Evolutionary conservation across 2,329 filamentous ascomycete genomes (phyloP).

Genomic region (Hypoxylon sp.): DNA sequence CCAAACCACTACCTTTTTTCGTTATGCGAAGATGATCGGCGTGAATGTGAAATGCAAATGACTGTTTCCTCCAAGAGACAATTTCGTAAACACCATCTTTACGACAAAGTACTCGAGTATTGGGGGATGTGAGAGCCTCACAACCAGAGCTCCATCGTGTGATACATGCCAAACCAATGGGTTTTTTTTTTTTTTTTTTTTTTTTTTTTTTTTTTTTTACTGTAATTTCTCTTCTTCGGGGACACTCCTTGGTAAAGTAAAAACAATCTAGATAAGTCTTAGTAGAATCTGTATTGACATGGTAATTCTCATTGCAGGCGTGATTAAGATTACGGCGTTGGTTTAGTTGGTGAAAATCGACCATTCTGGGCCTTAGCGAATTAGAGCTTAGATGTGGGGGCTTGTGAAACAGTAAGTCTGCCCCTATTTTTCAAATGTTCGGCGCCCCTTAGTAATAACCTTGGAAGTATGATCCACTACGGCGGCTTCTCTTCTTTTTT

Average conservation of each 20-base stretch:
- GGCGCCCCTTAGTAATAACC: constrained; percentile 26
- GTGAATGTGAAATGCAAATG: constrained; percentile 13
- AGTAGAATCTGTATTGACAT: constrained; percentile 7
- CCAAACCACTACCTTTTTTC: constrained; percentile 19
- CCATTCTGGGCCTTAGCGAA: constrained; percentile 21
- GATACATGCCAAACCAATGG: constrained; percentile 18
- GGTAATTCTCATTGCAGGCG: constrained; percentile 4
- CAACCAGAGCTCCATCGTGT: not conserved
- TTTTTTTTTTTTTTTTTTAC: not conserved
- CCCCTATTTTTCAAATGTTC: constrained; percentile 35
- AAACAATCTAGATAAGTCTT: not conserved
- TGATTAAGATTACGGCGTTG: constrained; percentile 9
- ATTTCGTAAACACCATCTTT: not conserved
- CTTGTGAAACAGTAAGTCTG: constrained; percentile 33
- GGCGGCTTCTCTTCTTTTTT: constrained; percentile 20
- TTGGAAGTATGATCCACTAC: constrained; percentile 1
- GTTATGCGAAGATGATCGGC: constrained; percentile 1
- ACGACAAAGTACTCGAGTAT: not conserved
- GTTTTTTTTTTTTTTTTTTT: not conserved
- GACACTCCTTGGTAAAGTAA: constrained; percentile 15
- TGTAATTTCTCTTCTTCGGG: not conserved
- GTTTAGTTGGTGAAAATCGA: constrained; percentile 3
- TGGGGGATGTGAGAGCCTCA: not conserved
- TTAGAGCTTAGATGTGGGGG: constrained; percentile 18
- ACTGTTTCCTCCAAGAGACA: not conserved